Conservation (phyloP, 164 flowering plant genomes). For the Berberis vulgaris region DNA sequence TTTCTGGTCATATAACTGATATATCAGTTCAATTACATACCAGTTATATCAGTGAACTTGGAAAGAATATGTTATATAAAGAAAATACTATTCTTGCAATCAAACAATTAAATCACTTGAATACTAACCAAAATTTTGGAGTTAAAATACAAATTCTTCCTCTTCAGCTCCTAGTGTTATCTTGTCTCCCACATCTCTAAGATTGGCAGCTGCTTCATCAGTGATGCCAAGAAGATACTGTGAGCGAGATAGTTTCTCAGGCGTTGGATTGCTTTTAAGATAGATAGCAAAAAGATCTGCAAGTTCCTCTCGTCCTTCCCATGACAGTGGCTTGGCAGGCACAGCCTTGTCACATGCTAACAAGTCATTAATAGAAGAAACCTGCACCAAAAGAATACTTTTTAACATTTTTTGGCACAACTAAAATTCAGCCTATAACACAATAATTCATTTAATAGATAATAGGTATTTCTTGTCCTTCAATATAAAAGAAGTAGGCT, state of each 20-base stretch:
- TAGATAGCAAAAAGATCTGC: slow-evolving; percentile 61
- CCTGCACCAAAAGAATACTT: slow-evolving; percentile 34
- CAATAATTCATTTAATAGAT: too few relatives aligned
- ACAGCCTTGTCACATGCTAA: slow-evolving; percentile 95
- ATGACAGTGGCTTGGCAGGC: slow-evolving; percentile 60
- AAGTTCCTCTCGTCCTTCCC: slow-evolving; percentile 85
- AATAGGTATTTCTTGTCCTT: too few relatives aligned
- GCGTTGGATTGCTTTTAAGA: slow-evolving; percentile 45
- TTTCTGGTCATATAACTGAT: too few relatives aligned
- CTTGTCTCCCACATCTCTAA: slow-evolving; percentile 40
- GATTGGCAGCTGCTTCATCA: slow-evolving; percentile 53
- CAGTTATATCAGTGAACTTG: too few relatives aligned
- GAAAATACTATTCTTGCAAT: too few relatives aligned
- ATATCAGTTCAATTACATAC: too few relatives aligned
- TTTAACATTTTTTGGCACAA: not conserved
- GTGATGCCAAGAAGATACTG: slow-evolving; percentile 72
- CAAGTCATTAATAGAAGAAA: slow-evolving; percentile 78
- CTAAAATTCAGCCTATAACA: too few relatives aligned
- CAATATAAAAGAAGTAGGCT: too few relatives aligned
- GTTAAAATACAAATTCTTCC: slow-evolving; percentile 70
- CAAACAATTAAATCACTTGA: too few relatives aligned
- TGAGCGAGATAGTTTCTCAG: slow-evolving; percentile 67
- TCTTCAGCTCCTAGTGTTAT: slow-evolving; percentile 32
- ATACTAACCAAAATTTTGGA: too few relatives aligned
- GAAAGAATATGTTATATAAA: too few relatives aligned